Conservation (phyloP, 164 flowering plant genomes). For the Stephania cephalantha region DNA sequence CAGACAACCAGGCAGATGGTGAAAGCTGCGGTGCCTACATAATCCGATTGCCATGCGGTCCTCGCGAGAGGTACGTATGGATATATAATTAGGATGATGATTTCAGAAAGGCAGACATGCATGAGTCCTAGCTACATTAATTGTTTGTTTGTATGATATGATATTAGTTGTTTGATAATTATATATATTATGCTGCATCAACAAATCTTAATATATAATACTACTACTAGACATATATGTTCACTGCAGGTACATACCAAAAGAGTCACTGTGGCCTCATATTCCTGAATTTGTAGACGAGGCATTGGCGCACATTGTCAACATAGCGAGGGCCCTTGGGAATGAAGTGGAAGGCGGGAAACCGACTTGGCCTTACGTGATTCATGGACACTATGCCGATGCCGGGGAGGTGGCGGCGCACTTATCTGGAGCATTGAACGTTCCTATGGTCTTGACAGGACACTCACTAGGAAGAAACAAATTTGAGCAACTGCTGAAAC, state of each 20-base stretch:
- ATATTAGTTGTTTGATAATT: not conserved
- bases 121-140: not conserved
- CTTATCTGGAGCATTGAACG: slow-evolving; percentile 61
- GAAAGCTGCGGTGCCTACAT: slow-evolving; percentile 61
- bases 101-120: not conserved
- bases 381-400: slow-evolving; percentile 90
- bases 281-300: slow-evolving; percentile 77
- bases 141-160: not conserved
- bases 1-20: slow-evolving; percentile 23
- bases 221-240: no score
- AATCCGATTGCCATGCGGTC: slow-evolving; percentile 73
- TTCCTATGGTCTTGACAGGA: slow-evolving; percentile 84
- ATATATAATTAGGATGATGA: not conserved
- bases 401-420: slow-evolving; percentile 75
- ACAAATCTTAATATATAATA: not conserved
- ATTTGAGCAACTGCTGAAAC: slow-evolving; percentile 74
- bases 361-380: slow-evolving; percentile 74
- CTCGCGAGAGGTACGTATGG: slow-evolving; percentile 36
- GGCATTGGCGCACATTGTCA: slow-evolving; percentile 57
- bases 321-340: slow-evolving; percentile 69
- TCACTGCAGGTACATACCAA: slow-evolving; percentile 50
- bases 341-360: slow-evolving; percentile 50
- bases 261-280: slow-evolving; percentile 79
- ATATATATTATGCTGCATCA: not conserved
- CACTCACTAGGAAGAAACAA: slow-evolving; percentile 84